Conservation (phyloP, 345 rosid genomes). For the Eucalyptus urophylla region DNA sequence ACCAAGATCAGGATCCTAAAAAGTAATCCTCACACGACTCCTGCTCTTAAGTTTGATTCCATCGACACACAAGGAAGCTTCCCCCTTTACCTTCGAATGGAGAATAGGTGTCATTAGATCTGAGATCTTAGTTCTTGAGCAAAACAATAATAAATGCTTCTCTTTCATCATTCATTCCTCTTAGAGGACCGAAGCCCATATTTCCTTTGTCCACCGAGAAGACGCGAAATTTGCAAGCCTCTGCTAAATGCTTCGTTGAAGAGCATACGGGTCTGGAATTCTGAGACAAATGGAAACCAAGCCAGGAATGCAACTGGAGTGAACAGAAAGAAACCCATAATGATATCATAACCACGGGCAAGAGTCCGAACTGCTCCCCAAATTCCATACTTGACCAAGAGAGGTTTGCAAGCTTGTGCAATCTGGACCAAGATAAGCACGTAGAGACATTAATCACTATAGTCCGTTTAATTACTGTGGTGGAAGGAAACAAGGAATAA, state of each 20-base stretch:
- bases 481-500: not conserved
- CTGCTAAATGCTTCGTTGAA: slow-evolving; percentile 98
- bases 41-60: not conserved
- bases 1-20: not conserved
- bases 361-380: slow-evolving; percentile 85
- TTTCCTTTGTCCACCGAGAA: slow-evolving; percentile 85
- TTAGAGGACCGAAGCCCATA: slow-evolving; percentile 69
- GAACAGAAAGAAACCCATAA: slow-evolving; percentile 85
- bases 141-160: not conserved
- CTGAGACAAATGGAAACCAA: slow-evolving; percentile 94
- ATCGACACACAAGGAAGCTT: not conserved
- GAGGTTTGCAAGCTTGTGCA: slow-evolving; percentile 89
- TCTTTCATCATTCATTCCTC: slow-evolving; percentile 45
- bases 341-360: slow-evolving; percentile 88
- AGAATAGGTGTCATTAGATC: too few species aligned
- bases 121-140: not conserved
- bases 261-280: slow-evolving; percentile 97
- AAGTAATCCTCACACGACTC: not conserved
- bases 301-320: slow-evolving; percentile 96
- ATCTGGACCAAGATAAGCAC: slow-evolving; percentile 21
- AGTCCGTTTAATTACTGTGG: not conserved
- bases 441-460: not conserved
- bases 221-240: slow-evolving; percentile 91
- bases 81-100: not conserved
- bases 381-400: slow-evolving; percentile 52